Base-by-base conservation (phyloP, 1,284 basidiomycete genomes). In the Trichosporon faecale region DNA sequence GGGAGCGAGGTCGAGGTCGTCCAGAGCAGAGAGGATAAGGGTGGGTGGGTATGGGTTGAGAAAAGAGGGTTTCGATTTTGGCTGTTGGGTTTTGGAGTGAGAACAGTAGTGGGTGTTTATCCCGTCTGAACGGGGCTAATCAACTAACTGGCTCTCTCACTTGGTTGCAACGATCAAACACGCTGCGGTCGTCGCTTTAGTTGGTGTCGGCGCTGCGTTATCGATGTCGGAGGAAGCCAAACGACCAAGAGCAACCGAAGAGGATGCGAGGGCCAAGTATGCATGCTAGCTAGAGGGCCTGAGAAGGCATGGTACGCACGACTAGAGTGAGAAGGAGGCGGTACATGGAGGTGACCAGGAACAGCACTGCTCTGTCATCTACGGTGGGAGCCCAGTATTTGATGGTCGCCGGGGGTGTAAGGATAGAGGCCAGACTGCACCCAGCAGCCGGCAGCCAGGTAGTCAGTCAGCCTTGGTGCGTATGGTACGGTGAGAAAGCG, bases 261-360 rank as follows among this genome's bases (percentile, higher is more conserved):
- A 61, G 31, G 18, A n/a, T 33, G 57, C 25, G 18, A 31, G 16
- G 75, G 61, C 76, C 78, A 70, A 63, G 69, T 25, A 75, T 37
- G 40, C 16, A 44, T 44, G 40, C 40, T n/a, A n/a, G 40, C 40
- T n/a, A n/a, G 16, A 18, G 9, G 40, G 40, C 40, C 40, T n/a
- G n/a, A 18, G 35, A 44, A 44, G 40, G 40, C 37, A n/a, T n/a
- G 40, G 18, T 5, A 71, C 35, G 76, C 76, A 40, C 12, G 29
- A 11, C 18, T 49, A 29, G 64, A 21, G 66, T 21, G 18, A 12
- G 8, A 21, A 31, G 14, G 52, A 60, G 49, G 52, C 49, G 52
- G 52, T 37, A 61, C 57, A 37, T 31, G 16, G 57, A 61, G 57
- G 40, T 5, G 14, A 18, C 57, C 29, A 61, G 49, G 49, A 61